Evolutionary conservation across 169 alveolate species (phyloP).

Genomic region (Plasmodium adleri): DNA sequence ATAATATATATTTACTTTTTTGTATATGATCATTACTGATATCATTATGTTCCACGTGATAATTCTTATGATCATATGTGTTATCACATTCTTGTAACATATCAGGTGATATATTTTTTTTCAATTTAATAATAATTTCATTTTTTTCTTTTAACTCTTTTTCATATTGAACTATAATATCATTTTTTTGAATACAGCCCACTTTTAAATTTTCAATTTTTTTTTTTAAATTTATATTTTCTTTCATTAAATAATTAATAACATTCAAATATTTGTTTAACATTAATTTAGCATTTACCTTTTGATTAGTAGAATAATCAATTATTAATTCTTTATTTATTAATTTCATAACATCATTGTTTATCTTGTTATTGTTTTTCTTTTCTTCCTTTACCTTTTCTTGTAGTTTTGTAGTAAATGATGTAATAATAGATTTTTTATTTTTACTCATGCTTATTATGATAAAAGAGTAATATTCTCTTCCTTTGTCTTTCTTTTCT

Average conservation of each 20-base stretch:
- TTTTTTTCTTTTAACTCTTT: slow-evolving; percentile 54
- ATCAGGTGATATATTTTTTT: slow-evolving; percentile 3
- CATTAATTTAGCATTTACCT: slow-evolving; percentile 44
- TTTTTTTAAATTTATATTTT: slow-evolving; percentile 70
- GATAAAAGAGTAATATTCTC: background rate
- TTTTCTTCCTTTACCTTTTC: slow-evolving; percentile 28
- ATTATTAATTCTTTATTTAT: slow-evolving; percentile 60
- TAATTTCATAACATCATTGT: slow-evolving; percentile 48
- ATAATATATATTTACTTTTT: no score
- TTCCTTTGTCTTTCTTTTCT: background rate
- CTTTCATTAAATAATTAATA: slow-evolving; percentile 50
- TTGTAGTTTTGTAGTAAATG: slow-evolving; percentile 39
- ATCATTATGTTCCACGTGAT: no score
- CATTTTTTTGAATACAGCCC: slow-evolving; percentile 23
- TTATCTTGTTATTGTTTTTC: slow-evolving; percentile 19
- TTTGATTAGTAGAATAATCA: slow-evolving; percentile 64
- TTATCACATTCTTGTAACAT: slow-evolving; percentile 3
- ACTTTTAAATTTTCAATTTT: slow-evolving; percentile 22
- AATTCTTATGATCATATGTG: background rate
- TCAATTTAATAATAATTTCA: slow-evolving; percentile 40
- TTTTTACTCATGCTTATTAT: slow-evolving; percentile 23
- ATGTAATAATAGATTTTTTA: slow-evolving; percentile 18
- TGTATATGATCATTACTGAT: no score
- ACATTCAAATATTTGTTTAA: slow-evolving; percentile 59
- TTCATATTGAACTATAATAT: slow-evolving; percentile 45